phyloP scores from a whole-genome alignment of 768 basidiomycete species.

The Pisolithus orientalis region DNA sequence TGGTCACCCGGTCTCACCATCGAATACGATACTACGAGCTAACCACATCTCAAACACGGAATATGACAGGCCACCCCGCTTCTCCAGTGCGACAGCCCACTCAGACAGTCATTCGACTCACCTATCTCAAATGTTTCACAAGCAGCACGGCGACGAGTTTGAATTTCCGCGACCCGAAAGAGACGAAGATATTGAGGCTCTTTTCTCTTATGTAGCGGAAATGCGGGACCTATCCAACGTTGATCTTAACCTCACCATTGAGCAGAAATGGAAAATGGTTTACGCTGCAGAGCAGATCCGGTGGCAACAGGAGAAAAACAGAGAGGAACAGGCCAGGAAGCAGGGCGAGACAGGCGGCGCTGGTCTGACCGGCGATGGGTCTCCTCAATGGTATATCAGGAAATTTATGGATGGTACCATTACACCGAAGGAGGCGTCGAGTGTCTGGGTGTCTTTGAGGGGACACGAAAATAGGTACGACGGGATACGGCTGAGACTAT shows the following conservation, averaged over 20 bases:
- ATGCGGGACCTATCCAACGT: slow-evolving; percentile 61
- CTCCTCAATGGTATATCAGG: slow-evolving; percentile 90
- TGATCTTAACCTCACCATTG: slow-evolving; percentile 46
- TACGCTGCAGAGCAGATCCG: slow-evolving; percentile 74
- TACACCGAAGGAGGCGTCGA: slow-evolving; percentile 71
- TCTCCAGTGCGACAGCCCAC: slow-evolving; percentile 36
- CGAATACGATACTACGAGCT: slow-evolving; percentile 40
- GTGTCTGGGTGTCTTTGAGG: slow-evolving; percentile 70
- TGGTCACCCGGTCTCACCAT: slow-evolving; percentile 34
- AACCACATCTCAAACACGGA: slow-evolving; percentile 47
- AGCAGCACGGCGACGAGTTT: slow-evolving; percentile 54
- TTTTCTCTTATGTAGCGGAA: slow-evolving; percentile 74
- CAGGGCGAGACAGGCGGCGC: slow-evolving; percentile 55
- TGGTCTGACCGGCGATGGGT: slow-evolving; percentile 50
- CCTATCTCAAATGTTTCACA: slow-evolving; percentile 49
- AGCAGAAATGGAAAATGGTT: slow-evolving; percentile 92
- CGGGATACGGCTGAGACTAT: neutral
- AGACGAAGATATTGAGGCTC: slow-evolving; percentile 69
- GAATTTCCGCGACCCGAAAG: slow-evolving; percentile 69
- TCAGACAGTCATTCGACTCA: slow-evolving; percentile 42
- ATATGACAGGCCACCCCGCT: slow-evolving; percentile 52
- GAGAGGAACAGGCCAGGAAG: slow-evolving; percentile 55
- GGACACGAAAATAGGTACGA: slow-evolving; percentile 75
- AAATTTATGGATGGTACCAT: slow-evolving; percentile 86
- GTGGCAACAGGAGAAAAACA: slow-evolving; percentile 66